phyloP scores from a whole-genome alignment of 345 rosid genomes.

The Citrus reticulata region DNA sequence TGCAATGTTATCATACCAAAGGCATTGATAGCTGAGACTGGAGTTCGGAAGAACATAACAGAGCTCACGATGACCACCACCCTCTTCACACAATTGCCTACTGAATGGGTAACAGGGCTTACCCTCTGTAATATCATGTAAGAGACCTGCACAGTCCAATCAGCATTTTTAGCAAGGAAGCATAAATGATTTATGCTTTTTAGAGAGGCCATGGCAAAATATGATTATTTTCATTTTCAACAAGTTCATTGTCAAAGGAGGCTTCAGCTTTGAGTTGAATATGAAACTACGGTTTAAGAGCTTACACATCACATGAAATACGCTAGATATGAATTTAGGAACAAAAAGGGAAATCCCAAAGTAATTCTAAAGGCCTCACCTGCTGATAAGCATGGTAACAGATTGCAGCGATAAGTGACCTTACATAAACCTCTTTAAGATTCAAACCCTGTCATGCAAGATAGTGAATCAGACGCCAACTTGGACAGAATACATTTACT shows the following conservation, averaged over 20 bases:
- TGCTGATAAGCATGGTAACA: constrained; percentile 99
- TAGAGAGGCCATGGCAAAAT: background rate
- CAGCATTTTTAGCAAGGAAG: background rate
- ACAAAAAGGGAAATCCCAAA: background rate
- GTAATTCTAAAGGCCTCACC: constrained; percentile 35
- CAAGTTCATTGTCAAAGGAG: background rate
- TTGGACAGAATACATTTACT: background rate
- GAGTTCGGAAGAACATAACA: constrained; percentile 80
- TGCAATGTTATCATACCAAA: constrained; percentile 48
- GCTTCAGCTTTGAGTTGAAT: background rate
- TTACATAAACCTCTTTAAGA: constrained; percentile 51
- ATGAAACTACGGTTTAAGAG: background rate
- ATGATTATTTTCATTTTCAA: background rate
- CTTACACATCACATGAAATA: background rate
- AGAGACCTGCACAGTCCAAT: constrained; percentile 64
- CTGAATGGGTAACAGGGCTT: constrained; percentile 97
- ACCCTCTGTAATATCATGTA: constrained; percentile 95
- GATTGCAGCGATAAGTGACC: constrained; percentile 81
- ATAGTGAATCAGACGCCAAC: constrained; percentile 15
- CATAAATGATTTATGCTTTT: background rate
- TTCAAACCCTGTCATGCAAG: constrained; percentile 59
- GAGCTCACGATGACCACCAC: constrained; percentile 99
- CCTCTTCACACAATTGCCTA: constrained; percentile 98
- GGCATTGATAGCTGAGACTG: constrained; percentile 77
- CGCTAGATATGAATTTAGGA: background rate